Evolutionary conservation across 495 filamentous ascomycete genomes (phyloP).

Genomic region (Lophium mytilinum): DNA sequence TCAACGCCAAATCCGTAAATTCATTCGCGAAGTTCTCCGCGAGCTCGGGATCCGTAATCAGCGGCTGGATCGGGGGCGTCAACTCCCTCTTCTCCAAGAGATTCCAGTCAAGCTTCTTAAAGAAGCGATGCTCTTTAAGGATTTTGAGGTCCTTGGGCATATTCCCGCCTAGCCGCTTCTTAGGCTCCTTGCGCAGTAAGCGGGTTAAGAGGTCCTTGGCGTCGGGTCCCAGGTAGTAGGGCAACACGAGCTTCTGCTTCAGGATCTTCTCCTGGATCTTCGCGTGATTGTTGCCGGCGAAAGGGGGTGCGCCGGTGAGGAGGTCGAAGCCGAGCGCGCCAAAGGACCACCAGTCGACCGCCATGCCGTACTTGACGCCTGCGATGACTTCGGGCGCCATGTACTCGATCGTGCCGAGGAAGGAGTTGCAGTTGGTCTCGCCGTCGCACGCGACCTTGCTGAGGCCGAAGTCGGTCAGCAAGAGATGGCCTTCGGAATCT

Average conservation of each 20-base stretch:
- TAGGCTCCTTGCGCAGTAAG: constrained; percentile 81
- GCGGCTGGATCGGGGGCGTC: constrained; percentile 76
- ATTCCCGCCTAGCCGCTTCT: constrained; percentile 75
- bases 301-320: constrained; percentile 82
- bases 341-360: constrained; percentile 98
- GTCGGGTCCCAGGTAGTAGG: constrained; percentile 81
- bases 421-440: constrained; percentile 64
- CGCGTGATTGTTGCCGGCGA: constrained; percentile 77
- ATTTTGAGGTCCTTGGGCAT: constrained; percentile 78
- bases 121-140: constrained; percentile 93
- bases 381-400: constrained; percentile 94
- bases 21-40: constrained; percentile 90
- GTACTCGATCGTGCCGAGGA: constrained; percentile 92
- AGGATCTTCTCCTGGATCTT: constrained; percentile 92
- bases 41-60: constrained; percentile 88
- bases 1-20: constrained; percentile 78
- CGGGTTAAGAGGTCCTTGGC: constrained; percentile 88
- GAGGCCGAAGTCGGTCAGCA: constrained; percentile 93
- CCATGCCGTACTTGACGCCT: constrained; percentile 78
- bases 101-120: constrained; percentile 86
- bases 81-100: constrained; percentile 64
- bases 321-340: constrained; percentile 88
- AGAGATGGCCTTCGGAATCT: constrained; percentile 81
- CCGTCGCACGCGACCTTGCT: constrained; percentile 89
- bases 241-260: constrained; percentile 76